phyloP scores from a whole-genome alignment of 176 grass and related monocot species.

The Bromus sterilis region DNA sequence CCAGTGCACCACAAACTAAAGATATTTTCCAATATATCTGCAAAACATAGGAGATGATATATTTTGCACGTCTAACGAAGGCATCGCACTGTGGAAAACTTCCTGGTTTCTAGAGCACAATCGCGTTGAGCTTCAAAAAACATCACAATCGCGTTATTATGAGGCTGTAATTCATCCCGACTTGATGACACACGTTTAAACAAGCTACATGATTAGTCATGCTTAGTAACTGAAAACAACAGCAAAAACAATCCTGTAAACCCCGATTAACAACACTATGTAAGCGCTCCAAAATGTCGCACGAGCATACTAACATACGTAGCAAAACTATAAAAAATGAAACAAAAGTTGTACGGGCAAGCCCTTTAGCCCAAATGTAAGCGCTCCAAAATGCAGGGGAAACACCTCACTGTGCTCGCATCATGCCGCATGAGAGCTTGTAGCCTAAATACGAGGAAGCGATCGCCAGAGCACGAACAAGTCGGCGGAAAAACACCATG shows the following conservation, averaged over 20 bases:
- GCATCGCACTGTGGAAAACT: not conserved
- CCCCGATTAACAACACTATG: not conserved
- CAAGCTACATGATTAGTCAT: not conserved
- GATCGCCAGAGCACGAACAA: not conserved
- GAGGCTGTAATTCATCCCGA: not conserved
- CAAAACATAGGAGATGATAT: not conserved
- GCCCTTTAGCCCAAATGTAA: not conserved
- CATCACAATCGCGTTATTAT: not conserved
- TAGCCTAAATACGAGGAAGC: not conserved
- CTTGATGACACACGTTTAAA: not conserved
- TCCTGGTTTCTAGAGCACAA: not conserved
- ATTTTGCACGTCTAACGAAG: not conserved
- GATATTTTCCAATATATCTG: not conserved
- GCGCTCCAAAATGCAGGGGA: not conserved
- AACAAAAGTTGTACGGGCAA: not conserved
- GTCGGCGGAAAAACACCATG: not conserved
- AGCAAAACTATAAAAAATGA: not conserved
- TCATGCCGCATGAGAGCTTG: not conserved
- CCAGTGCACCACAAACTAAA: not conserved
- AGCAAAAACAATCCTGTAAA: not conserved
- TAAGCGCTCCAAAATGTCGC: too few species aligned
- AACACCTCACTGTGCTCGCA: not conserved
- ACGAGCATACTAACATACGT: not conserved
- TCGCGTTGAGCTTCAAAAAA: too few species aligned
- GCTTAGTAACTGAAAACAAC: not conserved